phyloP scores from a whole-genome alignment of 1,284 basidiomycete genomes.

The Anthracocystis setariae region DNA sequence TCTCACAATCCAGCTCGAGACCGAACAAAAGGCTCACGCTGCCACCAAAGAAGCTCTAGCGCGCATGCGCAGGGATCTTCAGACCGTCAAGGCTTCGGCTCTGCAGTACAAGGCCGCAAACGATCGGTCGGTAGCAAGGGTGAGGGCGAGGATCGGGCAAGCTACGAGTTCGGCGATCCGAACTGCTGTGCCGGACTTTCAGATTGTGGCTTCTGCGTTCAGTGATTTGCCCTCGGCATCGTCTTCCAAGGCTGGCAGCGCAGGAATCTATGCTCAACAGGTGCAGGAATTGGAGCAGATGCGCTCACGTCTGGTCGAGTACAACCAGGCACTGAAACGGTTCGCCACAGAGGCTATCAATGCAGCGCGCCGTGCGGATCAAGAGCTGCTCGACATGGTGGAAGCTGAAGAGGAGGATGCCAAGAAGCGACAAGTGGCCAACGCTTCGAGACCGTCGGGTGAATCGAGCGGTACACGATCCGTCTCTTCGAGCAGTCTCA shows the following conservation, averaged over 20 bases:
- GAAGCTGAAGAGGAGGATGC: slow-evolving; percentile 38
- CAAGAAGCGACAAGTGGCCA: slow-evolving; percentile 20
- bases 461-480: slow-evolving; percentile 21
- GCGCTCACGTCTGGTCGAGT: slow-evolving; percentile 41
- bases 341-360: slow-evolving; percentile 53
- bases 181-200: slow-evolving; percentile 48
- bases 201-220: slow-evolving; percentile 43
- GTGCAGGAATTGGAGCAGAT: slow-evolving; percentile 52
- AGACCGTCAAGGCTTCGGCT: slow-evolving; percentile 45
- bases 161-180: slow-evolving; percentile 52
- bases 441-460: slow-evolving; percentile 6
- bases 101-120: slow-evolving; percentile 46
- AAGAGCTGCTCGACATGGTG: slow-evolving; percentile 41
- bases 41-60: slow-evolving; percentile 49
- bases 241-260: slow-evolving; percentile 12
- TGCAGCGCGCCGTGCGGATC: slow-evolving; percentile 33
- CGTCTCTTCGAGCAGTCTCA: slow-evolving; percentile 15
- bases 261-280: slow-evolving; percentile 35
- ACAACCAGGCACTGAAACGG: slow-evolving; percentile 50
- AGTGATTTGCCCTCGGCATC: slow-evolving; percentile 22
- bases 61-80: slow-evolving; percentile 41
- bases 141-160: slow-evolving; percentile 48
- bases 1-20: slow-evolving; percentile 28
- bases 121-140: slow-evolving; percentile 42
- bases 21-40: slow-evolving; percentile 41